Evolutionary conservation across 2,329 filamentous ascomycete species (phyloP).

Genomic region (Fusarium fracticaudum): DNA sequence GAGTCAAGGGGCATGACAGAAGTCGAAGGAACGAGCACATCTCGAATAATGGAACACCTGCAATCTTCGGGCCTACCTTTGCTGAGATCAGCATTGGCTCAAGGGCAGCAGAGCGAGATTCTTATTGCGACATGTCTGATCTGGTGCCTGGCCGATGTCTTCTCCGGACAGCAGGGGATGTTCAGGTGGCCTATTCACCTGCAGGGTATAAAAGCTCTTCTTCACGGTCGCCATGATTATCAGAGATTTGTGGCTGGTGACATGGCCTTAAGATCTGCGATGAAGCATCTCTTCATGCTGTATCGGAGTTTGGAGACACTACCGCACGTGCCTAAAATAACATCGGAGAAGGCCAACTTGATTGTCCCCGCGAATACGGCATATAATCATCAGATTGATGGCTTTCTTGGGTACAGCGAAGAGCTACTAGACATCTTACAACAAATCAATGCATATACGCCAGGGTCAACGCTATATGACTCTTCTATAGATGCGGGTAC

Average conservation of each 20-base stretch:
- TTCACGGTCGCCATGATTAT: conserved; percentile 12
- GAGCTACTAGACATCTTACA: conserved; percentile 41
- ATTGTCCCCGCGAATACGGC: fast-evolving
- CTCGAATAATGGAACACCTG: conserved; percentile 35
- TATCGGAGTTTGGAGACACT: conserved; percentile 43
- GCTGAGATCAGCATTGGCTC: conserved; percentile 33
- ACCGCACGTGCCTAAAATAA: conserved; percentile 34
- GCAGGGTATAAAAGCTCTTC: conserved; percentile 39
- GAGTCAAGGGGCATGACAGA: conserved; percentile 36
- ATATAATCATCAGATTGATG: conserved; percentile 35
- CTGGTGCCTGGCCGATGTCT: conserved; percentile 44
- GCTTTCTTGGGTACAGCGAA: conserved; percentile 44
- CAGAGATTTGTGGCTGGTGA: neutral
- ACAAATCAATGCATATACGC: conserved; percentile 23
- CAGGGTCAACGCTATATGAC: fast-evolving
- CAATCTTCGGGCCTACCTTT: conserved; percentile 39
- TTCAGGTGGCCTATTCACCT: conserved; percentile 41
- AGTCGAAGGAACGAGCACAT: conserved; percentile 35
- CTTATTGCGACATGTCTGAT: conserved; percentile 43
- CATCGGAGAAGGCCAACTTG: fast-evolving
- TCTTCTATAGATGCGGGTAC: conserved; percentile 18
- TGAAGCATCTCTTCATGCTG: conserved; percentile 43
- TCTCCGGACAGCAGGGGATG: conserved; percentile 35
- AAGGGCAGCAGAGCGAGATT: conserved; percentile 36
- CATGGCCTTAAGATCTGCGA: conserved; percentile 17